Base-by-base conservation (phyloP, 495 filamentous ascomycete species). In the Aspergillus homomorphus region DNA sequence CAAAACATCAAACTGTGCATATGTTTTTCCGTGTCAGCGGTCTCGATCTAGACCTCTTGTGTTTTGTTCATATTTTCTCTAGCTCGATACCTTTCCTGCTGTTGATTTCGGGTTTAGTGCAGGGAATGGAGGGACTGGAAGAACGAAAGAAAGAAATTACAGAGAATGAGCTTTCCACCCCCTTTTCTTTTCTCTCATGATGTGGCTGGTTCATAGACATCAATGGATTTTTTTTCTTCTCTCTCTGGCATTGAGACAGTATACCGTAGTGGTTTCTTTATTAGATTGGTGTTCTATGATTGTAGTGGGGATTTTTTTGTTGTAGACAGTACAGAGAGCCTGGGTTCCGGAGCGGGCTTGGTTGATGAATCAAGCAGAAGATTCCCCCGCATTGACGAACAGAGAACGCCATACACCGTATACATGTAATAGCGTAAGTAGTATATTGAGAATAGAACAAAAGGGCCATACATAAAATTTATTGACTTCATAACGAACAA, bases 121-220 rank as follows among this genome's bases (percentile, higher is more conserved):
- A 44, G 62, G 52, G 62, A 48, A 42, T 42, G 12, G 33, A 9
- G 12, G 33, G 33, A 38, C 5, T 2, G 5, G 6, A 12, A 38
- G 33, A 38, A 38, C 2, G 33, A 38, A 38, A 38, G 33, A 38
- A 38, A 38, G 15, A 12, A 38, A 14, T 12, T 14, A 38, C 12
- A 12, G 33, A 38, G 10, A 12, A 38, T 38, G 33, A 38, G 19
- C 23, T 15, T 53, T 44, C 46, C n/a, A n/a, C n/a, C n/a, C 22
- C 23, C n/a, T 52, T 3, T 43, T 43, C 48, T 62, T 51, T 51
- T 55, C 58, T 19, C 61, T 30, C 50, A 12, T 57, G 49, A 59
- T 48, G 59, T 66, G 57, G 54, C 64, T 49, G 58, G 64, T 55
- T 62, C 60, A 63, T 66, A 66, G 58, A 66, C 50, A 61, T 56